Base-by-base conservation (phyloP, 2,329 filamentous ascomycete species). In the Ilyonectria robusta region DNA sequence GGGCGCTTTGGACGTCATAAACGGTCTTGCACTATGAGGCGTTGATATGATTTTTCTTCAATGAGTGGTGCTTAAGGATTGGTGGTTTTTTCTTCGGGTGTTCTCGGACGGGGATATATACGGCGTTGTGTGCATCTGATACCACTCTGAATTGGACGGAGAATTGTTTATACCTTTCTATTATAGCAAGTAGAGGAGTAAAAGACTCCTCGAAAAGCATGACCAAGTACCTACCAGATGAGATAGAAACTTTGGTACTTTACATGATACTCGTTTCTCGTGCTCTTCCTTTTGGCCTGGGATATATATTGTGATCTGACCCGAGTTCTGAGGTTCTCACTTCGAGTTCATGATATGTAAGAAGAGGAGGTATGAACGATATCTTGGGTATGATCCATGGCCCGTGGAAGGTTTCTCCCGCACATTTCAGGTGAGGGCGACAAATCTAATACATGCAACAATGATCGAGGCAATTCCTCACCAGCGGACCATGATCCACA, bases 1-100 rank as follows among this genome's bases (percentile, higher is more conserved):
- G 40, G 85, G 86, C 7, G 89, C 88, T 2, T 77, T 92, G 61
- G 89, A 91, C 73, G 80, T 82, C 54, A 87, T 89, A n/a, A 87
- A 87, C 53, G 87, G 88, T 7, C 78, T 90, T 63, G 84, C 83
- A n/a, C 70, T 87, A 50, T 81, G 76, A 78, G 47, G n/a, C 44
- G 58, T 55, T 46, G 40, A 26, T 37, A 47, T 62, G 51, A 65
- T 62, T 23, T 56, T 15, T 29, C 5, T 56, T 57, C 17, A 47
- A 23, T 46, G 40, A n/a, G 15, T 26, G 55, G 31, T 8, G 15
- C 17, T 50, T 57, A 56, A 23, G 19, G 26, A 48, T 51, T 51
- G 50, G 54, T 51, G 53, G 65, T 62, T 35, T 51, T 67, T 33
- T 53, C 54, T 58, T 35, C 60, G 58, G 73, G 72, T 70, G 73